Percentiles rank a stretch among this genome's conserved stretches.
These are phyloP conservation scores for Tetrapisispora arboricola DNA, from an alignment of 805 yeast genomes.

Conservation along the genomic window DNA sequence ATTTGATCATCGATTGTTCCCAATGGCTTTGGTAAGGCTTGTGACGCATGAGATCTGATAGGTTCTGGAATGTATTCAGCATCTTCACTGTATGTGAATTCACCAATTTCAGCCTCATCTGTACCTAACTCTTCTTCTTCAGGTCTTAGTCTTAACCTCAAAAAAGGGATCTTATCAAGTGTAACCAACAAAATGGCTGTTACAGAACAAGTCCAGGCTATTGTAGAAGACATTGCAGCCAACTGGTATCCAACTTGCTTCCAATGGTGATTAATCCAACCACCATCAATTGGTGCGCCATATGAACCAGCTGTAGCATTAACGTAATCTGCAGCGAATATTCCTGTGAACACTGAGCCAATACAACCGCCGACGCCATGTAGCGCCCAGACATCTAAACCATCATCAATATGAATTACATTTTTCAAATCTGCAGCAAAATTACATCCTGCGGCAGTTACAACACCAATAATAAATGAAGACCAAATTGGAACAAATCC, in stretches of 20 bases:
- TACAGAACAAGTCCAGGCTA: constrained; percentile 64
- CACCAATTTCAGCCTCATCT: constrained; percentile 86
- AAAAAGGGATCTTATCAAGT: constrained; percentile 69
- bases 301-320: constrained; percentile 67
- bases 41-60: constrained; percentile 44
- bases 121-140: constrained; percentile 86
- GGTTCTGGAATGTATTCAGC: constrained; percentile 64
- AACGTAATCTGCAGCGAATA: constrained; percentile 86
- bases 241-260: constrained; percentile 81
- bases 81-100: constrained; percentile 62
- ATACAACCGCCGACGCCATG: constrained; percentile 90
- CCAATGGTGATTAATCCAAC: constrained; percentile 80
- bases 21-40: constrained; percentile 20
- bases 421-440: constrained; percentile 74
- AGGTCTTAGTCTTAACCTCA: constrained; percentile 70
- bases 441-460: constrained; percentile 72
- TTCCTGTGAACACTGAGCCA: constrained; percentile 79
- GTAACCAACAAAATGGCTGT: constrained; percentile 56
- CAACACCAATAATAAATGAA: constrained; percentile 71
- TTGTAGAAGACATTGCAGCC: constrained; percentile 63
- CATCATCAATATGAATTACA: constrained; percentile 73
- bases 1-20: constrained; percentile 30
- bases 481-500: constrained; percentile 92
- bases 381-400: constrained; percentile 86
- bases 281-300: constrained; percentile 55